phyloP scores from a whole-genome alignment of 371 early-diverging fungal species.

The Syncephalastrum racemosum region DNA sequence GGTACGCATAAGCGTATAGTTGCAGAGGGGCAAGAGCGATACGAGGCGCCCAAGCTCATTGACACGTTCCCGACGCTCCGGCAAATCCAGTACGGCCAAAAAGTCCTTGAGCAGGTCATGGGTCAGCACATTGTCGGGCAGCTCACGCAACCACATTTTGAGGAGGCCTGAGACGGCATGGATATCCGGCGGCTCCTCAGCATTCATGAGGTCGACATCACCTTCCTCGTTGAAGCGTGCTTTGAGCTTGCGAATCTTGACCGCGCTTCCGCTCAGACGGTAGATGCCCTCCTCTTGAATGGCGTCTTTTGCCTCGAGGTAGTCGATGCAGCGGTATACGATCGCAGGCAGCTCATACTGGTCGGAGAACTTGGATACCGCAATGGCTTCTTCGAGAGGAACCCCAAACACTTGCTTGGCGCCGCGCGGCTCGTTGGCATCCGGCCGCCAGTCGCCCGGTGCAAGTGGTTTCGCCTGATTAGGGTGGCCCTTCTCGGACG shows the following conservation, averaged over 20 bases:
- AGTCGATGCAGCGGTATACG: conserved; percentile 94
- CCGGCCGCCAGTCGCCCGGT: conserved; percentile 9
- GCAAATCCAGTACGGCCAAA: conserved; percentile 59
- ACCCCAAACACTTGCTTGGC: conserved; percentile 72
- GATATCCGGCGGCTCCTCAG: conserved; percentile 73
- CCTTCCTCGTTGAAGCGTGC: conserved; percentile 72
- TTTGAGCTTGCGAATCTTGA: conserved; percentile 72
- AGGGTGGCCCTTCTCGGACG: conserved; percentile 9
- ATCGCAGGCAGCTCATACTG: conserved; percentile 86
- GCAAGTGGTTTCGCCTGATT: conserved; percentile 3
- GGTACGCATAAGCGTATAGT: conserved; percentile 58
- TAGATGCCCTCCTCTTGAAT: conserved; percentile 95
- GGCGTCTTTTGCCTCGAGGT: conserved; percentile 81
- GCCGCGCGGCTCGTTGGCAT: conserved; percentile 14
- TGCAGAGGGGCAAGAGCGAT: conserved; percentile 50
- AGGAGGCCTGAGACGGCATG: conserved; percentile 92
- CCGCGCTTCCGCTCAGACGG: conserved; percentile 81
- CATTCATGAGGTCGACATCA: conserved; percentile 41
- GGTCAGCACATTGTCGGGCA: conserved; percentile 87
- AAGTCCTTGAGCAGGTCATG: conserved; percentile 78
- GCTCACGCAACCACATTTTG: conserved; percentile 89
- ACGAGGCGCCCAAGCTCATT: conserved; percentile 53
- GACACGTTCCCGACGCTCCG: conserved; percentile 54
- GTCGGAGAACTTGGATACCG: conserved; percentile 62
- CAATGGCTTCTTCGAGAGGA: conserved; percentile 66